These are phyloP conservation scores for Sporothrix protearum DNA, from an alignment of 2,329 filamentous ascomycete genomes.

Conservation along the genomic window DNA sequence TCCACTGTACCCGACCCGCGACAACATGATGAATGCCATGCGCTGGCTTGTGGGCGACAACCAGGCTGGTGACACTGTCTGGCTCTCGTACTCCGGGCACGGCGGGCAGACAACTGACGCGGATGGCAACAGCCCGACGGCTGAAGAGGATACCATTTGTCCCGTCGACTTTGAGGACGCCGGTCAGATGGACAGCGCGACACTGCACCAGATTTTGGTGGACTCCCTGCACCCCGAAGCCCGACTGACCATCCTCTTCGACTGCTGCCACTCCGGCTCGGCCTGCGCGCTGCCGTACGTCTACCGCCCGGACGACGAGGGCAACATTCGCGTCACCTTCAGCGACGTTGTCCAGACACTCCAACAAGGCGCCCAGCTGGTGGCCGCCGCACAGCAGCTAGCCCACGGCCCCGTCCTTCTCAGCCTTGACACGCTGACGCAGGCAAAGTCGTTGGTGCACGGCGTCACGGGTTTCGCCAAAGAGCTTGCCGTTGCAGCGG, in stretches of 20 bases:
- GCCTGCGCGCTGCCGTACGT: slow-evolving; percentile 57
- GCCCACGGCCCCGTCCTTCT: slow-evolving; percentile 47
- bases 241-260: slow-evolving; percentile 55
- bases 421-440: slow-evolving; percentile 42
- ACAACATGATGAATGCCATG: slow-evolving; percentile 48
- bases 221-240: slow-evolving; percentile 48
- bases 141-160: slow-evolving; percentile 49
- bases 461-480: slow-evolving; percentile 54
- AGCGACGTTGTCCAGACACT: slow-evolving; percentile 38
- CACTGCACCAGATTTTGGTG: slow-evolving; percentile 51
- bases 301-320: slow-evolving; percentile 54
- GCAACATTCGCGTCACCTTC: slow-evolving; percentile 50
- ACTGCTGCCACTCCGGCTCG: slow-evolving; percentile 60
- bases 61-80: slow-evolving; percentile 49
- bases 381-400: slow-evolving; percentile 48
- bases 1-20: slow-evolving; percentile 35
- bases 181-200: slow-evolving; percentile 52
- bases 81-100: slow-evolving; percentile 58
- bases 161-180: slow-evolving; percentile 50
- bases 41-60: slow-evolving; percentile 52
- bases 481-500: slow-evolving; percentile 43
- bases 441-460: slow-evolving; percentile 50
- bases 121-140: slow-evolving; percentile 36
- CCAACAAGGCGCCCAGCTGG: slow-evolving; percentile 47
- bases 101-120: slow-evolving; percentile 51